Evolutionary conservation across 2,329 filamentous ascomycete species (phyloP).

Genomic region (Alternaria sp.): DNA sequence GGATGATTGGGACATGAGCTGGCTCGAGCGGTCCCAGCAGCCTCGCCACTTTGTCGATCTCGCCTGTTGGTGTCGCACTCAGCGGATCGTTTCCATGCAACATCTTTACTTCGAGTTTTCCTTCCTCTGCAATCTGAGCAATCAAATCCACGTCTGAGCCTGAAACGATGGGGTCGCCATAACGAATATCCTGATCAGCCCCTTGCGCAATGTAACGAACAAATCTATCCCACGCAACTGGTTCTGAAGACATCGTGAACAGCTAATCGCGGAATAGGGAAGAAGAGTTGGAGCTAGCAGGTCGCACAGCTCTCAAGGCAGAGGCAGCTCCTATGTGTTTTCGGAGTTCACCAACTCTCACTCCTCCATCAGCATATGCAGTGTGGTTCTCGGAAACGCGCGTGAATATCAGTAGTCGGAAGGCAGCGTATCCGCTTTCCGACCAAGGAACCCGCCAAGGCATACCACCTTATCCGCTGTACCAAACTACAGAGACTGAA

Average conservation of each 20-base stretch:
- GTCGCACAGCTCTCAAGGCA: neutral
- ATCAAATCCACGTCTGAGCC: neutral
- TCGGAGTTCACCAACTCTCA: too few relatives aligned
- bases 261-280: too few relatives aligned
- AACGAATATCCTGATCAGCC: neutral
- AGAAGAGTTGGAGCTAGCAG: neutral
- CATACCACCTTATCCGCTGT: too few relatives aligned
- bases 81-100: neutral
- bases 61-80: neutral
- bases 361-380: too few relatives aligned
- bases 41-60: neutral
- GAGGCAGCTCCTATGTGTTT: too few relatives aligned
- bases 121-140: slow-evolving; percentile 1
- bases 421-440: too few relatives aligned
- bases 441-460: too few relatives aligned
- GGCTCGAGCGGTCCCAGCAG: neutral
- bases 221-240: slow-evolving; percentile 2
- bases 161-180: slow-evolving; percentile 2
- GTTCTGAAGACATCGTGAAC: neutral
- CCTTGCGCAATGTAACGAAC: slow-evolving; percentile 3
- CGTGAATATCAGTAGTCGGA: too few relatives aligned
- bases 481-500: too few relatives aligned
- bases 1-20: slow-evolving; percentile 50
- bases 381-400: too few relatives aligned
- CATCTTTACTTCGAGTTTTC: neutral